These are phyloP conservation scores for Solanum hybrid DNA, from an alignment of 305 asterid genomes.

Conservation along the genomic window DNA sequence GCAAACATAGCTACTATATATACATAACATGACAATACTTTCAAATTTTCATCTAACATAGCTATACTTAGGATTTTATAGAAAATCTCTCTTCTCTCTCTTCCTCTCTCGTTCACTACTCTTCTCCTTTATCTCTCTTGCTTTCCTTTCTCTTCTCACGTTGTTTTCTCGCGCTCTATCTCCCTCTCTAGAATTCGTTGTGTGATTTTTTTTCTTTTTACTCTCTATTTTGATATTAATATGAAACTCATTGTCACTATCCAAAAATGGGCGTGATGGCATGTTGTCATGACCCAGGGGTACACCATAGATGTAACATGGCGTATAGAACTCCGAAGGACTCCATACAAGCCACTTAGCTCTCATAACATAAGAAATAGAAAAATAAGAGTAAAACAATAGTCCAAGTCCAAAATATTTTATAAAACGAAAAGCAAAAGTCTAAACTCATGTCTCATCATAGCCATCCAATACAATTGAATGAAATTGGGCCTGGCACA, in stretches of 20 bases:
- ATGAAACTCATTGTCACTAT: neutral
- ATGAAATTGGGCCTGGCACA: too few species aligned
- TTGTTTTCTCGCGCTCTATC: neutral
- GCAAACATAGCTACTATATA: neutral
- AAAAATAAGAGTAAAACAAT: too few species aligned
- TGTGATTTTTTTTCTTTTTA: neutral
- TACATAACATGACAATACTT: neutral
- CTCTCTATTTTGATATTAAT: neutral
- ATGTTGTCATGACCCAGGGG: too few species aligned
- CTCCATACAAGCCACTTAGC: too few species aligned
- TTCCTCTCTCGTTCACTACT: neutral
- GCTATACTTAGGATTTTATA: neutral
- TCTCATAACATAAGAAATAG: too few species aligned
- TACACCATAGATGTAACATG: too few species aligned
- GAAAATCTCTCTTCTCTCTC: neutral
- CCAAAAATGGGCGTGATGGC: neutral
- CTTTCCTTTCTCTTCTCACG: neutral
- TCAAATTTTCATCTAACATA: neutral
- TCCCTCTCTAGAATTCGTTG: neutral
- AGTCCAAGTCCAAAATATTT: too few species aligned
- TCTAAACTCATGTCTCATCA: too few species aligned
- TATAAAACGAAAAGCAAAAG: too few species aligned
- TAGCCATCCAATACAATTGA: too few species aligned
- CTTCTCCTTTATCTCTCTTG: neutral
- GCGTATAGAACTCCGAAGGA: too few species aligned